These are phyloP conservation scores for Eimeria falciformis DNA, from an alignment of 169 alveolate genomes.

Conservation along the genomic window DNA sequence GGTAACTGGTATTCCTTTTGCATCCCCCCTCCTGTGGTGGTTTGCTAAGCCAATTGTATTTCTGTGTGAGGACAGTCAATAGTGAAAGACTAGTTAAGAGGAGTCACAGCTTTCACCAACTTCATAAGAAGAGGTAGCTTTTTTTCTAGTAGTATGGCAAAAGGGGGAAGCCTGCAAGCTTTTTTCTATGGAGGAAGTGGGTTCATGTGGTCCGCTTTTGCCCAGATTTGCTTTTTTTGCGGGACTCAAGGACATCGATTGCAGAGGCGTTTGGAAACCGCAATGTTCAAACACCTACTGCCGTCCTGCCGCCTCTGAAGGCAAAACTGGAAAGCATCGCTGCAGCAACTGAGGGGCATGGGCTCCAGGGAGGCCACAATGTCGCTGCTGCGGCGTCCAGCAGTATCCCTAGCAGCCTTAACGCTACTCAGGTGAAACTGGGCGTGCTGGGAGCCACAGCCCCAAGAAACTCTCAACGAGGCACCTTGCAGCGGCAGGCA, in stretches of 20 bases:
- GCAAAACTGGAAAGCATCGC: constrained; percentile 43
- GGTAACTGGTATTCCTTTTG: not conserved
- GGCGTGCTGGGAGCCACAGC: not conserved
- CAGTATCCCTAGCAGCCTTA: constrained; percentile 1
- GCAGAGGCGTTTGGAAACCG: constrained; percentile 63
- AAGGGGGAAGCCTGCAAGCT: not conserved
- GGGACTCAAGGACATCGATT: constrained; percentile 61
- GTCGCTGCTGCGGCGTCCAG: not conserved
- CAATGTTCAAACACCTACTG: constrained; percentile 57
- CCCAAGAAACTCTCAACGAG: constrained; percentile 63
- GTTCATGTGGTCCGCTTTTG: not conserved
- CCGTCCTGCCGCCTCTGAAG: constrained; percentile 49
- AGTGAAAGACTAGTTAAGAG: too few relatives aligned
- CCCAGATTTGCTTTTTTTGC: constrained; percentile 59
- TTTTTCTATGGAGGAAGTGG: too few relatives aligned
- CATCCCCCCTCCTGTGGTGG: too few relatives aligned
- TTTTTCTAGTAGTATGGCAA: too few relatives aligned
- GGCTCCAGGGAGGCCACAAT: constrained; percentile 4
- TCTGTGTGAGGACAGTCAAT: too few relatives aligned
- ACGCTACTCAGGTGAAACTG: constrained; percentile 23
- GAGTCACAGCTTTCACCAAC: too few relatives aligned
- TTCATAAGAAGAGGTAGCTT: too few relatives aligned
- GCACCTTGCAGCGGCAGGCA: constrained; percentile 33
- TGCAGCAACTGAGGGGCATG: constrained; percentile 42
- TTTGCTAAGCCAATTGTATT: too few relatives aligned